Evolutionary conservation across 805 yeast species (phyloP).

Genomic region (Nakazawaea wickerhamii): DNA sequence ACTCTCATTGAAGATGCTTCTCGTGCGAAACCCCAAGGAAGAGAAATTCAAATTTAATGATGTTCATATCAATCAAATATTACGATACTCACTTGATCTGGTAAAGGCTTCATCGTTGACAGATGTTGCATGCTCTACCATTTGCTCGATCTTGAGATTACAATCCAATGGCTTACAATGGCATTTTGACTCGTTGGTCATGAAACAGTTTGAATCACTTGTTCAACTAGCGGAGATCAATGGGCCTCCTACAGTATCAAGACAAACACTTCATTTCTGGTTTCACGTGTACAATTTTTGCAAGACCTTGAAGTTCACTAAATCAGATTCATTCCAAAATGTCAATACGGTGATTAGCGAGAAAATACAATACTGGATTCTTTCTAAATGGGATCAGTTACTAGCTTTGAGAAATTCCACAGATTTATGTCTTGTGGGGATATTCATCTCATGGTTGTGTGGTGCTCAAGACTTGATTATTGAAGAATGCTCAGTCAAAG

Average conservation of each 20-base stretch:
- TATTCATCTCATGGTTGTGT: slow-evolving; percentile 41
- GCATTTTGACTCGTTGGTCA: slow-evolving; percentile 33
- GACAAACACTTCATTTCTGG: slow-evolving; percentile 54
- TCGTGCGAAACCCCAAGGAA: slow-evolving; percentile 8
- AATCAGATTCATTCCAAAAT: slow-evolving; percentile 21
- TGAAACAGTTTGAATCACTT: slow-evolving; percentile 42
- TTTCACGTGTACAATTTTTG: slow-evolving; percentile 32
- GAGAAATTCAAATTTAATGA: neutral
- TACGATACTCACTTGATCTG: slow-evolving; percentile 32
- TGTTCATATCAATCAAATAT: slow-evolving; percentile 18
- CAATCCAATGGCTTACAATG: slow-evolving; percentile 7
- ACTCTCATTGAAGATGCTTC: slow-evolving; percentile 18
- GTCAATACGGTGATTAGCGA: slow-evolving; percentile 10
- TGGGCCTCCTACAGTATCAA: slow-evolving; percentile 49
- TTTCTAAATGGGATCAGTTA: slow-evolving; percentile 37
- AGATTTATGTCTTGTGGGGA: slow-evolving; percentile 21
- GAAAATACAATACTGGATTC: slow-evolving; percentile 46
- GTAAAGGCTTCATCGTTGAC: slow-evolving; percentile 27
- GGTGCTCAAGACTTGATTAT: slow-evolving; percentile 18
- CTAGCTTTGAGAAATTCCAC: slow-evolving; percentile 6
- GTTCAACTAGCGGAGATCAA: slow-evolving; percentile 51
- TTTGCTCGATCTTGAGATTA: slow-evolving; percentile 16
- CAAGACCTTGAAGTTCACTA: slow-evolving; percentile 26
- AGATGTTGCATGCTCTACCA: slow-evolving; percentile 28
- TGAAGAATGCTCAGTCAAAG: neutral